These are phyloP conservation scores for Nicotiana undulata DNA, from an alignment of 257 asterid species.

Conservation along the genomic window DNA sequence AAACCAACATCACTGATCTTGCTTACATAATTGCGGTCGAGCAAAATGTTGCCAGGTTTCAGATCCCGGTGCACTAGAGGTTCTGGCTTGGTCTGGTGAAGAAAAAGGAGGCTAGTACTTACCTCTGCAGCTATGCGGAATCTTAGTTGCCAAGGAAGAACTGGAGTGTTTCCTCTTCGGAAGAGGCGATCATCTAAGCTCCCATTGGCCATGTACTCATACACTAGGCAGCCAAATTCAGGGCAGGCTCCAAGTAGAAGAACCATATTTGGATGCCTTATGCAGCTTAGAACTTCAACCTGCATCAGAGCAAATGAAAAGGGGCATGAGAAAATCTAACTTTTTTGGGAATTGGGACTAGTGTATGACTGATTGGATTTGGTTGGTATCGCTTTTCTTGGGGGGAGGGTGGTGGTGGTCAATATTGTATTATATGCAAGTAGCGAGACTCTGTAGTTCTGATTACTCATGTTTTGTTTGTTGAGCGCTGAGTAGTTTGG, in stretches of 20 bases:
- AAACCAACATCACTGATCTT: constrained; percentile 90
- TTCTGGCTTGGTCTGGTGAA: constrained; percentile 91
- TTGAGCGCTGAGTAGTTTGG: not conserved
- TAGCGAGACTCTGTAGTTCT: not conserved
- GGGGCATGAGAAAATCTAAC: not conserved
- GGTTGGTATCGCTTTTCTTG: not conserved
- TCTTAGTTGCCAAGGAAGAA: constrained; percentile 74
- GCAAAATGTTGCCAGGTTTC: constrained; percentile 80
- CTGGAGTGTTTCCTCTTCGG: constrained; percentile 53
- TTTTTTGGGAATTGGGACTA: not conserved
- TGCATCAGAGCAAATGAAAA: constrained; percentile 18
- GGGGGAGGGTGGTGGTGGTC: not conserved
- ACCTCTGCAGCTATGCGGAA: constrained; percentile 89
- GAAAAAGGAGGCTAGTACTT: constrained; percentile 80
- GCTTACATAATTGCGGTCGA: constrained; percentile 82
- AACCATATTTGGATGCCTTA: constrained; percentile 96
- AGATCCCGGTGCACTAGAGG: constrained; percentile 90
- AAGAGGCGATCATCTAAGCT: constrained; percentile 83
- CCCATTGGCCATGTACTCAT: constrained; percentile 89
- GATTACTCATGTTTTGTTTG: not conserved
- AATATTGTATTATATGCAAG: not conserved
- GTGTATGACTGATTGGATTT: not conserved
- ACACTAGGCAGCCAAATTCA: constrained; percentile 87
- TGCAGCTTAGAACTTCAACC: constrained; percentile 91
- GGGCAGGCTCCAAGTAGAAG: constrained; percentile 98